Conservation (phyloP, 352 stramenopile species). For the Phytophthora pinifolia region DNA sequence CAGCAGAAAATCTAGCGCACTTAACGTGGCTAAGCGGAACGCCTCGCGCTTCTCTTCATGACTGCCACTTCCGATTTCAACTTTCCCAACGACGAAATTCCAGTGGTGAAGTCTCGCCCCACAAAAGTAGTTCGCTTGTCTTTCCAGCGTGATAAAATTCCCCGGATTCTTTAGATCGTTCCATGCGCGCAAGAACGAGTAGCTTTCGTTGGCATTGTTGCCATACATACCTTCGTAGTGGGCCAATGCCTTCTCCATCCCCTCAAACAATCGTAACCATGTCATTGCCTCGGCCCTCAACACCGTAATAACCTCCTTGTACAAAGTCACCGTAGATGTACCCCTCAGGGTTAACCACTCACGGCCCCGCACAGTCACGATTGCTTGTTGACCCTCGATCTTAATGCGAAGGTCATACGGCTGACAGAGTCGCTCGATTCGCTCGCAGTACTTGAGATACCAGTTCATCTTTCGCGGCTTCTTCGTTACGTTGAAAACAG, state of each 20-base stretch:
- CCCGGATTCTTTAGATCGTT: slow-evolving; percentile 43
- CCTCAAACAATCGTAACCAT: slow-evolving; percentile 51
- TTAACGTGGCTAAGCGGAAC: slow-evolving; percentile 43
- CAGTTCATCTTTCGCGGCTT: slow-evolving; percentile 73
- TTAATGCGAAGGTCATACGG: slow-evolving; percentile 41
- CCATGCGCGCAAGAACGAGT: slow-evolving; percentile 57
- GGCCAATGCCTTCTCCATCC: slow-evolving; percentile 33
- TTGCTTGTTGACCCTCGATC: slow-evolving; percentile 37
- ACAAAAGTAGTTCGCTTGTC: slow-evolving; percentile 51
- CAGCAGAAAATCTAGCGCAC: slow-evolving; percentile 49
- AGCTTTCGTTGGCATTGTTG: slow-evolving; percentile 27
- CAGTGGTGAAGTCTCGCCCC: slow-evolving; percentile 57
- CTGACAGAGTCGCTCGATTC: slow-evolving; percentile 45
- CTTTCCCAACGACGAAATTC: slow-evolving; percentile 58
- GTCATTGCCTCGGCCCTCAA: slow-evolving; percentile 41
- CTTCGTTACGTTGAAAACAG: slow-evolving; percentile 64
- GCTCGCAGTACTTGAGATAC: slow-evolving; percentile 64
- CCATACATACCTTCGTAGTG: slow-evolving; percentile 20
- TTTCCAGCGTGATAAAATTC: slow-evolving; percentile 37
- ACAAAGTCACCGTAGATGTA: slow-evolving; percentile 43
- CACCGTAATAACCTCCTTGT: slow-evolving; percentile 48
- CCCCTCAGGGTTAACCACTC: slow-evolving; percentile 53
- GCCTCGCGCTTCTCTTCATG: slow-evolving; percentile 52
- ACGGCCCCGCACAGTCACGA: slow-evolving; percentile 43
- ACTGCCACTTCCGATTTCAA: slow-evolving; percentile 72